phyloP scores from a whole-genome alignment of 2,329 filamentous ascomycete genomes.

The Cladorrhinum sp. region DNA sequence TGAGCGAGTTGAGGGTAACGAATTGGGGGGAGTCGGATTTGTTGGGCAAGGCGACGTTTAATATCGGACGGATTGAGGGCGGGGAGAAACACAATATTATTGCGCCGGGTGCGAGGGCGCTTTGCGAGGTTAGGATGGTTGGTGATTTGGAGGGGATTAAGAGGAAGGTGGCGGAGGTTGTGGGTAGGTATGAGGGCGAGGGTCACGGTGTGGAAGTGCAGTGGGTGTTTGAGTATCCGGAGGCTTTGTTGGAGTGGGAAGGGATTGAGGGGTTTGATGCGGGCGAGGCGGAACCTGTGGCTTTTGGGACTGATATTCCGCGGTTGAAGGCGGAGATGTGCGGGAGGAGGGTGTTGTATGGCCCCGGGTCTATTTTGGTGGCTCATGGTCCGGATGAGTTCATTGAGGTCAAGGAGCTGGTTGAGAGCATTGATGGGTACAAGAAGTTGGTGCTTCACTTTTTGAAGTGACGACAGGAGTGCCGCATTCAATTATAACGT shows the following conservation, averaged over 20 bases:
- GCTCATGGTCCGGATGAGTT: conserved; percentile 82
- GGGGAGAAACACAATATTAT: conserved; percentile 87
- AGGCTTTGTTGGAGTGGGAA: conserved; percentile 50
- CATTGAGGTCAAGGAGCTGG: conserved; percentile 69
- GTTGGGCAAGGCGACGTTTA: conserved; percentile 84
- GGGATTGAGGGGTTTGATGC: conserved; percentile 38
- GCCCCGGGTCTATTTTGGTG: conserved; percentile 71
- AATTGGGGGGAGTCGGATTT: conserved; percentile 71
- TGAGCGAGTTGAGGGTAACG: conserved; percentile 62
- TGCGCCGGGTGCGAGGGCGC: conserved; percentile 56
- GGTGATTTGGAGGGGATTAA: neutral
- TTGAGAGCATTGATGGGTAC: conserved; percentile 74
- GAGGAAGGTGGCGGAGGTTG: neutral
- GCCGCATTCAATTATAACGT: too few species aligned
- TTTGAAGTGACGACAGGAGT: neutral
- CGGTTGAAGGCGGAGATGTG: conserved; percentile 58
- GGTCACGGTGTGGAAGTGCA: neutral
- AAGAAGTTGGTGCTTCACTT: conserved; percentile 56
- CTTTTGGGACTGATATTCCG: conserved; percentile 90
- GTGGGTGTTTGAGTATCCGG: conserved; percentile 35
- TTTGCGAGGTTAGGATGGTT: neutral
- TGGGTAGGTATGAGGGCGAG: neutral
- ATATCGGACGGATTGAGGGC: conserved; percentile 74
- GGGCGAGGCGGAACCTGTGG: conserved; percentile 76
- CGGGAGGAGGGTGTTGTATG: conserved; percentile 63